Evolutionary conservation across 768 basidiomycete genomes (phyloP), one percentile per base, ranked within the genome.

Genomic region (Mycena capillaripes): DNA sequence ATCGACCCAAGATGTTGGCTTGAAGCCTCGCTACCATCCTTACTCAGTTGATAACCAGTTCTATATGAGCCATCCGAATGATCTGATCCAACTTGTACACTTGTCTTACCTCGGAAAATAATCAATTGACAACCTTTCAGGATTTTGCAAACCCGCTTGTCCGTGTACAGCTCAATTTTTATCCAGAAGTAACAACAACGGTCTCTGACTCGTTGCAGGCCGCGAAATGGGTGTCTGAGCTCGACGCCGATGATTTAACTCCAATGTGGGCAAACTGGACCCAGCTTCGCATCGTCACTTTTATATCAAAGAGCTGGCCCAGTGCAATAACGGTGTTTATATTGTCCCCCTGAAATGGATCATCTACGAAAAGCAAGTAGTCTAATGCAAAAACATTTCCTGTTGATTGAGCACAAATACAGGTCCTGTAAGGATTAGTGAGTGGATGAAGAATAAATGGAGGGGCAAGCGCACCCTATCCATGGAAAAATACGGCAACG

Each of bases 21-120:
- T 80, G 14, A 21, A 59, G 40, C 71, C 81, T 12, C 21, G 44
- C 42, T 58, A 62, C 19, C 75, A 79, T 56, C 70, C 61, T 3
- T 82, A 81, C 0, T 12, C 72, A 0, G 42, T 76, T 12, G 80
- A 78, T 4, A 81, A 82, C 55, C 55, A 69, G 6, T 84, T 83
- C 69, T 82, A 75, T 66, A 68, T 80, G 64, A 81, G 79, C 58
- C 71, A 63, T 50, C 73, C 76, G n/a, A 56, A 42, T 19, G 46
- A 71, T 21, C 66, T 73, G 17, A 44, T 76, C 14, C 67, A 48
- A 25, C 61, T 75, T 44, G 79, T 79, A 42, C 30, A 74, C 21
- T 10, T 11, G 10, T 42, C 32, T 29, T 27, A 16, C 2, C 40
- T 40, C 6, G 14, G 14, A 3, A 58, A 12, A 21, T 19, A 48